These are phyloP conservation scores for Arthromyces matolae DNA, from an alignment of 768 basidiomycete genomes.

Conservation along the genomic window DNA sequence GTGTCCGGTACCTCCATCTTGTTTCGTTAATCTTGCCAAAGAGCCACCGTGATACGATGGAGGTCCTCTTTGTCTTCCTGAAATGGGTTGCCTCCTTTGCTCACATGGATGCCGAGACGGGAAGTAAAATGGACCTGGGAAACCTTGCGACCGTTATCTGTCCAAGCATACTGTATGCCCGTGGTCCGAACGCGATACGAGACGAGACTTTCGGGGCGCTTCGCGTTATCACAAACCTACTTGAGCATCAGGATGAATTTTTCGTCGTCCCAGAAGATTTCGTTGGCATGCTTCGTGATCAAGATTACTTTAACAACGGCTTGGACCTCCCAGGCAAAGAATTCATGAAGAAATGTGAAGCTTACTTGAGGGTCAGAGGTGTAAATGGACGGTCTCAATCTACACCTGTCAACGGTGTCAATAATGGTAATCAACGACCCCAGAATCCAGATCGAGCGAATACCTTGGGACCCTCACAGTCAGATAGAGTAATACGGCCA, in stretches of 20 bases:
- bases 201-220: conserved; percentile 94
- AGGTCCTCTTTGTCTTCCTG: conserved; percentile 95
- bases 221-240: conserved; percentile 75
- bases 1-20: conserved; percentile 80
- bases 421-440: conserved; percentile 40
- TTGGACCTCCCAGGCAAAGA: conserved; percentile 92
- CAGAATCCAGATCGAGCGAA: conserved; percentile 45
- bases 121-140: conserved; percentile 95
- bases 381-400: conserved; percentile 51
- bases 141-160: conserved; percentile 97
- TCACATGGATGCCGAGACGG: conserved; percentile 95
- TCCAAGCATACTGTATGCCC: conserved; percentile 94
- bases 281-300: conserved; percentile 79
- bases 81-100: conserved; percentile 99
- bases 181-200: conserved; percentile 77
- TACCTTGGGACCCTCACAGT: conserved; percentile 32
- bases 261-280: conserved; percentile 94
- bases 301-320: conserved; percentile 86
- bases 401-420: conserved; percentile 32
- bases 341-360: conserved; percentile 91
- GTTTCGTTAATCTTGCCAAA: conserved; percentile 85
- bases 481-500: conserved; percentile 37
- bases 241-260: conserved; percentile 94
- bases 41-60: conserved; percentile 94
- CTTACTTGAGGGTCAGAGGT: conserved; percentile 75